Conservation (phyloP, 805 yeast species). For the Wickerhamomyces ciferrii region DNA sequence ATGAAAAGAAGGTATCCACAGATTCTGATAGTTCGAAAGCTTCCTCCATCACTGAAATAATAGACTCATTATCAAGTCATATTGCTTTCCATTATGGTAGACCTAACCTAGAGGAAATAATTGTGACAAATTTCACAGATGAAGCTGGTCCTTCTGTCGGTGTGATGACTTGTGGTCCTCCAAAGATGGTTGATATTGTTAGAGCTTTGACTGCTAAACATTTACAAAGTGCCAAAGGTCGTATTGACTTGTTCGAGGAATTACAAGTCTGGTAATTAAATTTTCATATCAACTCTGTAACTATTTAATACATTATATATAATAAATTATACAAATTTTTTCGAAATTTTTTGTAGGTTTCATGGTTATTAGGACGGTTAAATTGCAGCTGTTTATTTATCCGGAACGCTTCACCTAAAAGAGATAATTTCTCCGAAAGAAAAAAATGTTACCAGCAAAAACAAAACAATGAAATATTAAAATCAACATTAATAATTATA, state of each 20-base stretch:
- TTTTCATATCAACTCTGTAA: neutral
- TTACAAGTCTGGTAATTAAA: constrained; percentile 58
- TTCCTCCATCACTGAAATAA: neutral
- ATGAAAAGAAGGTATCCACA: neutral
- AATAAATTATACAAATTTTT: too few relatives aligned
- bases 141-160: constrained; percentile 37
- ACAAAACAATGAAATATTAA: neutral
- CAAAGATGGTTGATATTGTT: constrained; percentile 48
- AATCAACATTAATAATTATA: too few relatives aligned
- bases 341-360: too few relatives aligned
- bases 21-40: neutral
- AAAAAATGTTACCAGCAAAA: neutral
- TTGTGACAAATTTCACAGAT: constrained; percentile 29
- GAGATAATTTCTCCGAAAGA: neutral
- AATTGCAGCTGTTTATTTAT: too few relatives aligned
- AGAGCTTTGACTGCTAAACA: constrained; percentile 39
- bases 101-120: constrained; percentile 38
- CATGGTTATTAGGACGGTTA: too few relatives aligned
- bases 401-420: neutral
- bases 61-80: neutral
- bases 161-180: constrained; percentile 61
- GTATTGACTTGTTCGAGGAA: constrained; percentile 72
- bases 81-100: constrained; percentile 36
- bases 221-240: constrained; percentile 33
- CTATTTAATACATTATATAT: neutral